A percentile compares a stretch with the other conserved stretches of the same genome.
Evolutionary conservation across 148 eudicot genomes (phyloP).

Genomic region (Rhododendron ferrugineum): DNA sequence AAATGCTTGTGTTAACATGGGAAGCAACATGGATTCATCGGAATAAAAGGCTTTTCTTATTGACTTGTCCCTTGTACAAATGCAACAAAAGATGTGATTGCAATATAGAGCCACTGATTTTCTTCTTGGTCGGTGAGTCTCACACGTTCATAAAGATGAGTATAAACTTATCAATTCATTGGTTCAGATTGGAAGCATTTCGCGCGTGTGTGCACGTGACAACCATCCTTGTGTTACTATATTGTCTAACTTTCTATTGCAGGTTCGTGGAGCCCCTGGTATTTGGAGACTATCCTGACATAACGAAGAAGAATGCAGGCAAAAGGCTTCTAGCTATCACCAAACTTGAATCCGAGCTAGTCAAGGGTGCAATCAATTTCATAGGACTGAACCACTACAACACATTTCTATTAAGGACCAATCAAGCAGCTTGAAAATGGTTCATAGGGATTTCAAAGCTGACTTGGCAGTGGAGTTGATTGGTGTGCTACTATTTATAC

Average conservation of each 20-base stretch:
- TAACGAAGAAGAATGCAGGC: slow-evolving; percentile 40
- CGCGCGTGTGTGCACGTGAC: neutral
- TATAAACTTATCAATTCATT: neutral
- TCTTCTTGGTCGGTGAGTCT: slow-evolving; percentile 47
- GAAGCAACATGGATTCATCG: slow-evolving; percentile 48
- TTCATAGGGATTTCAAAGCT: slow-evolving; percentile 28
- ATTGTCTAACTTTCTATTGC: slow-evolving; percentile 3
- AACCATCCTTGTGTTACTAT: neutral
- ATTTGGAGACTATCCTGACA: slow-evolving; percentile 52
- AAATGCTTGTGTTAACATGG: slow-evolving; percentile 21
- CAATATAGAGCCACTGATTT: slow-evolving; percentile 50
- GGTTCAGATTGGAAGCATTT: neutral
- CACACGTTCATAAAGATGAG: neutral
- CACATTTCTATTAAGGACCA: slow-evolving; percentile 24
- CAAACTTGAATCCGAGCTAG: slow-evolving; percentile 29
- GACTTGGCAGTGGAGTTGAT: slow-evolving; percentile 31
- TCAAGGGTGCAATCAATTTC: slow-evolving; percentile 59
- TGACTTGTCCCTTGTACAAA: slow-evolving; percentile 29
- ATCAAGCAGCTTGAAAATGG: slow-evolving; percentile 16
- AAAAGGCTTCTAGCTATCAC: slow-evolving; percentile 40
- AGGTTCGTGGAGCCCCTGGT: slow-evolving; percentile 54
- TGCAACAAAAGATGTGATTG: slow-evolving; percentile 33
- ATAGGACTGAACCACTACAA: slow-evolving; percentile 52
- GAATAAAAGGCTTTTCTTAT: slow-evolving; percentile 11
- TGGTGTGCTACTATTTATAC: slow-evolving; percentile 26